Evolutionary conservation across 73 alveolate species (phyloP).

Genomic region (Symbiodinium natans): DNA sequence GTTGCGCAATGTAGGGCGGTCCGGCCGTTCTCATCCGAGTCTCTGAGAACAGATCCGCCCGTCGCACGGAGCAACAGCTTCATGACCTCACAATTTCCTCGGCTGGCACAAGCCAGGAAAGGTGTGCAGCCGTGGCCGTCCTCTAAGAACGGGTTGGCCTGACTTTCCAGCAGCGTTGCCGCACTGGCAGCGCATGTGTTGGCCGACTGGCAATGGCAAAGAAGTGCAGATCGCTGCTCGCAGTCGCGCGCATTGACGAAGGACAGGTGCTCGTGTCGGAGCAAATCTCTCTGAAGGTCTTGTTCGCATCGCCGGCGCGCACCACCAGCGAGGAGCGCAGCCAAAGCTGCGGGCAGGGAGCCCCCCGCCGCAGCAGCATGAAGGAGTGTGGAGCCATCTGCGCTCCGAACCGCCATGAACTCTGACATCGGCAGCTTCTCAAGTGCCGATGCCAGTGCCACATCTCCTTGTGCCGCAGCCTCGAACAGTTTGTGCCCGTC

Average conservation of each 20-base stretch:
- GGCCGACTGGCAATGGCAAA: not conserved
- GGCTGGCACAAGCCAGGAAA: not conserved
- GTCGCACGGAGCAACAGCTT: not conserved
- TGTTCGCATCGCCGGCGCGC: not conserved
- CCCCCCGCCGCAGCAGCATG: not conserved
- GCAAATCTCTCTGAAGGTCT: not conserved
- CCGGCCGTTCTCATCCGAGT: not conserved
- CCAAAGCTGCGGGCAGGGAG: not conserved
- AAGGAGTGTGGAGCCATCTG: not conserved
- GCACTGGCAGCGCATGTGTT: not conserved
- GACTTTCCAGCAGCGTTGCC: not conserved
- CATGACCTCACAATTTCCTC: not conserved
- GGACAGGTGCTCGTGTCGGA: not conserved
- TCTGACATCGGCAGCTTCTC: not conserved
- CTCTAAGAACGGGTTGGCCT: not conserved
- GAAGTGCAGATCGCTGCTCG: not conserved
- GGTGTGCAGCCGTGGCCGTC: slow-evolving; percentile 4
- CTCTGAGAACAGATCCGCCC: not conserved
- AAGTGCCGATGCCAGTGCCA: not conserved
- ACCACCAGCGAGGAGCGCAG: not conserved
- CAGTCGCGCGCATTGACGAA: not conserved
- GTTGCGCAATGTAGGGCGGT: not conserved
- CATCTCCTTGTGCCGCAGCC: not conserved
- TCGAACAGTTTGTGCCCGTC: no score
- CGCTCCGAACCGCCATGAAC: not conserved